Percentiles rank a stretch among this genome's conserved stretches.
These are phyloP conservation scores for Aspergillus calidoustus DNA, from an alignment of 2,329 filamentous ascomycete species.

Conservation along the genomic window DNA sequence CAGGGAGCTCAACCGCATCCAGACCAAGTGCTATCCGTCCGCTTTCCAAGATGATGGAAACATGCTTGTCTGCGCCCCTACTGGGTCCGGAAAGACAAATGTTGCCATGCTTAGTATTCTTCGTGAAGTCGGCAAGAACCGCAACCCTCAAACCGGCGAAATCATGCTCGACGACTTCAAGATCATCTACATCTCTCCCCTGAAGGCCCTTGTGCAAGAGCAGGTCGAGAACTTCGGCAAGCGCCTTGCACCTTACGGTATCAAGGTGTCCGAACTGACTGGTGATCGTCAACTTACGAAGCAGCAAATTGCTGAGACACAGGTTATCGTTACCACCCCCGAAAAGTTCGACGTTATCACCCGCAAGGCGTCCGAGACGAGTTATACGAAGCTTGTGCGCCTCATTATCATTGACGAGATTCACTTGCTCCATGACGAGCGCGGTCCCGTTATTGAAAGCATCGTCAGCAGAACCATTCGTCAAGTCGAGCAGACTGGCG, in stretches of 20 bases:
- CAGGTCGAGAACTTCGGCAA: conserved; percentile 98
- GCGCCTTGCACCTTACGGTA: conserved; percentile 85
- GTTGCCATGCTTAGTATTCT: conserved; percentile 97
- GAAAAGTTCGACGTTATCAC: conserved; percentile 99
- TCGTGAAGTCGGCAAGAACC: conserved; percentile 93
- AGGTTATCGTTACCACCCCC: conserved; percentile 96
- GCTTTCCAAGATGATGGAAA: conserved; percentile 95
- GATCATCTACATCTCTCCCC: conserved; percentile 94
- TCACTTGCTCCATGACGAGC: conserved; percentile 94
- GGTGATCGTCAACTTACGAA: conserved; percentile 98
- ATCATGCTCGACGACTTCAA: conserved; percentile 97
- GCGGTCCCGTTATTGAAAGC: conserved; percentile 94
- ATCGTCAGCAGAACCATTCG: conserved; percentile 95
- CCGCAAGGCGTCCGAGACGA: conserved; percentile 92
- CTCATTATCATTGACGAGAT: conserved; percentile 98
- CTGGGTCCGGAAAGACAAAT: conserved; percentile 97
- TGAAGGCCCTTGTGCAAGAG: conserved; percentile 95
- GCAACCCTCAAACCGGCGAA: conserved; percentile 85
- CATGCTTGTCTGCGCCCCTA: conserved; percentile 96
- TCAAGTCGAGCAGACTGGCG: conserved; percentile 89
- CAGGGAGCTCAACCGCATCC: conserved; percentile 89
- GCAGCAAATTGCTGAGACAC: conserved; percentile 96
- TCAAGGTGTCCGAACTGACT: conserved; percentile 92
- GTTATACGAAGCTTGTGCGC: conserved; percentile 95
- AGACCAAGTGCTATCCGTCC: conserved; percentile 88